phyloP scores from a whole-genome alignment of 1,284 basidiomycete genomes.

The Termitomyces sp. region DNA sequence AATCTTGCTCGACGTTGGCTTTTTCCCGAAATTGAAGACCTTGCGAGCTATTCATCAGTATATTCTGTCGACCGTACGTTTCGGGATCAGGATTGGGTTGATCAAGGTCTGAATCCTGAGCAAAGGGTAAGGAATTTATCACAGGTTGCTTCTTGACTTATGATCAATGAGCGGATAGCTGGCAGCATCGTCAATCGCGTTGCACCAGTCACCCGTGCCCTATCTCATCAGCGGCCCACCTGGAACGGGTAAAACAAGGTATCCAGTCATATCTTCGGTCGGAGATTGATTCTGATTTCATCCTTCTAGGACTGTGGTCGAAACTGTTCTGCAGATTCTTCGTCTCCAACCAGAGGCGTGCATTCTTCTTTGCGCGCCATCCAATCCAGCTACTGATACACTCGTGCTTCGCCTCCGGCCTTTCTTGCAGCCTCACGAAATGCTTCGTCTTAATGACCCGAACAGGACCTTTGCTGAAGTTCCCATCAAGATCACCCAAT shows the following conservation, averaged over 20 bases:
- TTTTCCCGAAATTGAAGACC: constrained; percentile 33
- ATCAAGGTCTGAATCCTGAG: constrained; percentile 37
- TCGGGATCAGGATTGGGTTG: constrained; percentile 31
- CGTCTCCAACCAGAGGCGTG: constrained; percentile 36
- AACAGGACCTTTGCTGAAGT: constrained; percentile 44
- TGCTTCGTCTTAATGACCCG: constrained; percentile 41
- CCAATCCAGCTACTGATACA: constrained; percentile 43
- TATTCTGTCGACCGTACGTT: constrained; percentile 12
- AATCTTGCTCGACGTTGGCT: constrained; percentile 36
- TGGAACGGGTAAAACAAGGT: constrained; percentile 44
- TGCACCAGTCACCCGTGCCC: constrained; percentile 36
- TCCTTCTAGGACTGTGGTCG: constrained; percentile 34
- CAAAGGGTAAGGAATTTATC: constrained; percentile 29
- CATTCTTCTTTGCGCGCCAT: constrained; percentile 42
- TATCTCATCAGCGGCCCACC: constrained; percentile 42
- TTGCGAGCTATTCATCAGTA: constrained; percentile 19
- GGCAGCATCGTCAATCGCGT: constrained; percentile 35
- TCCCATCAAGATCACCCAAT: constrained; percentile 32
- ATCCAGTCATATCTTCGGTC: background rate
- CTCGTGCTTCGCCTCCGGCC: constrained; percentile 33
- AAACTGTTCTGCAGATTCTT: constrained; percentile 41
- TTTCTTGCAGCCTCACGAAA: constrained; percentile 32
- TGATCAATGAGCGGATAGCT: constrained; percentile 22
- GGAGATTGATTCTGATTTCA: background rate
- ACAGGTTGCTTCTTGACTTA: background rate